Evolutionary conservation across 164 flowering plant species (phyloP).

Genomic region (Umbilicus rupestris): DNA sequence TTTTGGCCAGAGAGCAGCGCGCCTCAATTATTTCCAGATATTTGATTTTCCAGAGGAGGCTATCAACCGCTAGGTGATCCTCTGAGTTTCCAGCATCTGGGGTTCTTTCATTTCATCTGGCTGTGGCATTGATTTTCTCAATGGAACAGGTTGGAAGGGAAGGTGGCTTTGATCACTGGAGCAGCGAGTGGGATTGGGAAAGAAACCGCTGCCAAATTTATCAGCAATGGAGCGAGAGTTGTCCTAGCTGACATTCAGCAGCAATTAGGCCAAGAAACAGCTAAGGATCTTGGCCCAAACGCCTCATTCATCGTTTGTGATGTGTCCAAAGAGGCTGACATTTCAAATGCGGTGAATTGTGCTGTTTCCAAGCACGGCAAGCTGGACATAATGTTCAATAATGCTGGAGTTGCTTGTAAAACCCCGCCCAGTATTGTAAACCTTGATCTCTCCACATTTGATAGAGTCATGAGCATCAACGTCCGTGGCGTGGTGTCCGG

Average conservation of each 20-base stretch:
- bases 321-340: slow-evolving; percentile 52
- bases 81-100: neutral
- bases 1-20: neutral
- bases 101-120: too few relatives aligned
- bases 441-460: slow-evolving; percentile 45
- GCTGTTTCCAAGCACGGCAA: slow-evolving; percentile 38
- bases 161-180: slow-evolving; percentile 83
- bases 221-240: slow-evolving; percentile 69
- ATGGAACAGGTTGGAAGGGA: slow-evolving; percentile 45
- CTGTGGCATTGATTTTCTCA: neutral
- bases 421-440: slow-evolving; percentile 45
- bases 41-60: neutral
- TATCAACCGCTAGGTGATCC: neutral
- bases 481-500: slow-evolving; percentile 67
- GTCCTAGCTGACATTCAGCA: slow-evolving; percentile 63
- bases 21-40: neutral
- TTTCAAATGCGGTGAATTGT: slow-evolving; percentile 55
- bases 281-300: slow-evolving; percentile 46
- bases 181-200: slow-evolving; percentile 83
- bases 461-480: slow-evolving; percentile 51
- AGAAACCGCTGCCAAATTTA: slow-evolving; percentile 59
- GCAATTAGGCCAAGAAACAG: slow-evolving; percentile 38
- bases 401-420: slow-evolving; percentile 64
- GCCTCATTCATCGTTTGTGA: slow-evolving; percentile 58
- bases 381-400: slow-evolving; percentile 79